Evolutionary conservation across 257 asterid genomes (phyloP).

Genomic region (Agastache rugosa): DNA sequence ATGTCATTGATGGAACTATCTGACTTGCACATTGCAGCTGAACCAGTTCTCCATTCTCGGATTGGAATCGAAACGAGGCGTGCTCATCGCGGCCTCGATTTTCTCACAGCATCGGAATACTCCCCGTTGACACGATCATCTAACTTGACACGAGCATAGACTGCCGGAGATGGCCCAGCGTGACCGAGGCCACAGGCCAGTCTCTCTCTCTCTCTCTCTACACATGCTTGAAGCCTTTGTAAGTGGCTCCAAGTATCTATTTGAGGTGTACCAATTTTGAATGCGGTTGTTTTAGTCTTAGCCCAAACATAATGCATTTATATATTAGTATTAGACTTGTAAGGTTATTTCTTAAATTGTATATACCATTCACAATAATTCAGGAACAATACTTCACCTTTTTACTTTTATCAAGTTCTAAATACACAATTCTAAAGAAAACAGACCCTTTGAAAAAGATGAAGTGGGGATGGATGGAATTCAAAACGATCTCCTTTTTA

Average conservation of each 20-base stretch:
- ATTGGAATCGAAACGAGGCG: slow-evolving; percentile 21
- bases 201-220: slow-evolving; percentile 26
- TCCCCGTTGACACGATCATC: slow-evolving; percentile 44
- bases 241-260: slow-evolving; percentile 35
- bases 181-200: slow-evolving; percentile 8
- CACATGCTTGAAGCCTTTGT: slow-evolving; percentile 43
- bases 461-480: no score
- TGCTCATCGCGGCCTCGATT: slow-evolving; percentile 25
- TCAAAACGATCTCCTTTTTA: background rate
- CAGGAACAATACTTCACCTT: background rate
- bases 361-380: slow-evolving; percentile 43
- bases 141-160: slow-evolving; percentile 44
- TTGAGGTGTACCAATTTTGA: slow-evolving; percentile 42
- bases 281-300: slow-evolving; percentile 31
- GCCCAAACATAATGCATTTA: slow-evolving; percentile 24
- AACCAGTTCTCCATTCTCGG: slow-evolving; percentile 36
- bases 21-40: slow-evolving; percentile 34
- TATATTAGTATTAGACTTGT: slow-evolving; percentile 29
- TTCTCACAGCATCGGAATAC: slow-evolving; percentile 35
- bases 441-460: background rate
- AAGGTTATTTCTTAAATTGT: slow-evolving; percentile 31
- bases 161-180: slow-evolving; percentile 40
- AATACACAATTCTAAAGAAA: background rate
- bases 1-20: slow-evolving; percentile 21
- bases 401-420: background rate